Percentiles rank a stretch among this genome's conserved stretches.
phyloP scores from a whole-genome alignment of 2,329 filamentous ascomycete genomes.

The Colletotrichum agaves region DNA sequence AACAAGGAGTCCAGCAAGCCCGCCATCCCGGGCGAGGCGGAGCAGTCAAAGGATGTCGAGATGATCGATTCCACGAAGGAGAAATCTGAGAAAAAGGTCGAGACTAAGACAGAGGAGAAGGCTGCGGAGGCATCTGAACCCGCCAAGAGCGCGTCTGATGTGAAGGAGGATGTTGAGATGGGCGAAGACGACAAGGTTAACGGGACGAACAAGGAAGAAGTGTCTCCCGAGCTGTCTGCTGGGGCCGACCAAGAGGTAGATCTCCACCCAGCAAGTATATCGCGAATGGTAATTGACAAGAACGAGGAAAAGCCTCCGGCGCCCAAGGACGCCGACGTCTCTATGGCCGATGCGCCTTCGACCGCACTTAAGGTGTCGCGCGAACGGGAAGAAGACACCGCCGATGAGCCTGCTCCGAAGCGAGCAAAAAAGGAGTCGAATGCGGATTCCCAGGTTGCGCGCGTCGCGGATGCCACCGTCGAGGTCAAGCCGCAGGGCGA shows the following conservation, averaged over 20 bases:
- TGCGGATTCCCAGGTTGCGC: constrained; percentile 48
- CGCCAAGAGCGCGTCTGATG: constrained; percentile 23
- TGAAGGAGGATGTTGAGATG: constrained; percentile 37
- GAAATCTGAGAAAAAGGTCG: constrained; percentile 17
- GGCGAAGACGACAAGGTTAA: constrained; percentile 22
- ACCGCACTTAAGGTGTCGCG: constrained; percentile 71
- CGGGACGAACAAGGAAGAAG: constrained; percentile 17
- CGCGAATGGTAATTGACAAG: constrained; percentile 51
- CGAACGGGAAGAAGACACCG: constrained; percentile 79
- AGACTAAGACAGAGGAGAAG: constrained; percentile 9
- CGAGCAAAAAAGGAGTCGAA: constrained; percentile 78
- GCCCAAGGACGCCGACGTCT: constrained; percentile 50
- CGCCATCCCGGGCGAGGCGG: neutral
- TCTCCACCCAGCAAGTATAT: constrained; percentile 50
- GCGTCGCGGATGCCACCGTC: constrained; percentile 39
- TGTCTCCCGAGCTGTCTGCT: constrained; percentile 8
- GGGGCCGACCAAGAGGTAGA: constrained; percentile 47
- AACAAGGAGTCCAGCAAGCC: constrained; percentile 18
- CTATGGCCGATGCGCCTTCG: constrained; percentile 64
- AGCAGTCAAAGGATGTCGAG: constrained; percentile 41
- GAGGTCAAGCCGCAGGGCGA: constrained; percentile 45
- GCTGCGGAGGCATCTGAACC: constrained; percentile 30
- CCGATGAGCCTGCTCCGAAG: constrained; percentile 78
- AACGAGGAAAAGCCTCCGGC: constrained; percentile 42
- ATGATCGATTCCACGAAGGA: constrained; percentile 41